Base-by-base conservation (phyloP, 2,329 filamentous ascomycete genomes). In the Kalmusia sp. region DNA sequence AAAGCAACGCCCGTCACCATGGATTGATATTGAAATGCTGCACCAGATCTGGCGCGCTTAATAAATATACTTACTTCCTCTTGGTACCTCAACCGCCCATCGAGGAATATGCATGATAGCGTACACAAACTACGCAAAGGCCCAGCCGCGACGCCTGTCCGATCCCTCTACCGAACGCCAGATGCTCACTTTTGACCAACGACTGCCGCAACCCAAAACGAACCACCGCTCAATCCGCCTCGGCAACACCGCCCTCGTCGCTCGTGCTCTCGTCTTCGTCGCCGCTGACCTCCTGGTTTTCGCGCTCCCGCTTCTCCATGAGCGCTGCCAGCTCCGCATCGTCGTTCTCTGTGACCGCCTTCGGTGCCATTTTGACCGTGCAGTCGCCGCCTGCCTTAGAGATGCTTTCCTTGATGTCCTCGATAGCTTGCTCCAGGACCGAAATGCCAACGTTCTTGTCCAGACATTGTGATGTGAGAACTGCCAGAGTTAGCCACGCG, bases 221-320 rank as follows among this genome's bases (percentile, higher is more conserved):
- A 38, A 35, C 33, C 44, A 21, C 38, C 54, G 44, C 47, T 57
- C 70, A 72, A 41, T 73, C 71, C 9, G 69, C 71, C 52, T 71
- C 70, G 41, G 68, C 71, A 37, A 70, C 85, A 60, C 87, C 84
- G 73, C 91, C 92, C 74, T 97, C 95, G 72, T 98, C 95, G 73
- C 92, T 96, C 78, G 96, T 93, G 73, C 91, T 96, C 76, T 92
- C 84, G 75, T 93, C 95, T 83, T 99, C 95, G 75, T 99, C 96
- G 70, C 95, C 95, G 76, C 92, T 96, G 71, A 99, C 92, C 77
- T 99, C 92, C 74, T 92, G 91, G 79, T 99, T 99, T 85, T 98
- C 93, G 63, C 92, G 89, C 82, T 96, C 95, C 63, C 91, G 88
- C 88, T 98, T 97, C 84, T 98, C 95, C 95, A 99, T 99, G 62